Conservation (phyloP, 805 yeast species). For the Danielozyma ontarioensis region DNA sequence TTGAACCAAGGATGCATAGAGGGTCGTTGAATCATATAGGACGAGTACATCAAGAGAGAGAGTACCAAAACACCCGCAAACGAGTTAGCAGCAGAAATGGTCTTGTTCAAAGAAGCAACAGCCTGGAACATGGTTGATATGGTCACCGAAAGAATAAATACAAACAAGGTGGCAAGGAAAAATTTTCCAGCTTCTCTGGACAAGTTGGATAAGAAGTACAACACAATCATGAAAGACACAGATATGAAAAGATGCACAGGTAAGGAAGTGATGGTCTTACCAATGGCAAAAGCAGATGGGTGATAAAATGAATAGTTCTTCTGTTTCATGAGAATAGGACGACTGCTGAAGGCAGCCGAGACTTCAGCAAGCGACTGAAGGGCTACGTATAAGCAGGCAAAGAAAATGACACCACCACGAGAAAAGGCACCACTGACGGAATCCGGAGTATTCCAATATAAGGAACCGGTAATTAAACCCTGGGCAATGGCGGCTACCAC, state of each 20-base stretch:
- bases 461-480: constrained; percentile 60
- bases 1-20: constrained; percentile 32
- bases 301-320: constrained; percentile 23
- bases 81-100: constrained; percentile 45
- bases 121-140: constrained; percentile 51
- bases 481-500: constrained; percentile 46
- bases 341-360: constrained; percentile 16
- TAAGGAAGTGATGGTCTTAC: constrained; percentile 14
- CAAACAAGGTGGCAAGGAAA: constrained; percentile 45
- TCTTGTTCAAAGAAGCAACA: constrained; percentile 47
- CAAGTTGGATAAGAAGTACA: constrained; percentile 55
- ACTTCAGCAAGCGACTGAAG: constrained; percentile 47
- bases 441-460: constrained; percentile 49
- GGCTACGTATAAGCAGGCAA: constrained; percentile 49
- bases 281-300: constrained; percentile 23
- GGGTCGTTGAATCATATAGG: constrained; percentile 26
- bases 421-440: constrained; percentile 55
- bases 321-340: constrained; percentile 27
- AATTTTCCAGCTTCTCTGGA: constrained; percentile 50
- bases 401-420: constrained; percentile 61
- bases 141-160: constrained; percentile 44
- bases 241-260: constrained; percentile 38
- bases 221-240: constrained; percentile 41
- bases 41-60: constrained; percentile 22
- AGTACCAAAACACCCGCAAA: constrained; percentile 44